These are phyloP conservation scores for Sistotremastrum niveocremeum DNA, from an alignment of 768 basidiomycete species.

Conservation along the genomic window DNA sequence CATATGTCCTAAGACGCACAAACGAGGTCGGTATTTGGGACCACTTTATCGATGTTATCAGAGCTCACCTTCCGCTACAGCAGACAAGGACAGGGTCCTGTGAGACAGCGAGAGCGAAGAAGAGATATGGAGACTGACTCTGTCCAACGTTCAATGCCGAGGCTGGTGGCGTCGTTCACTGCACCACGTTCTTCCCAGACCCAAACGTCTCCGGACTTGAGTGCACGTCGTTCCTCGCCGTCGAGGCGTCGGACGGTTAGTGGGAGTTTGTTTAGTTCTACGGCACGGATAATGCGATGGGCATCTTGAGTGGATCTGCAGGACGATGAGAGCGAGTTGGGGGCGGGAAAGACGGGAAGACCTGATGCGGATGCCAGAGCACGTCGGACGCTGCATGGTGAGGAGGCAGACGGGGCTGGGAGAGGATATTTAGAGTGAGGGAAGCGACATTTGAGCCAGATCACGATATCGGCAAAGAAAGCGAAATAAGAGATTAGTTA, in stretches of 20 bases:
- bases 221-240: conserved; percentile 58
- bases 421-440: conserved; percentile 6
- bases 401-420: conserved; percentile 7
- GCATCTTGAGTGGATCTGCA: conserved; percentile 42
- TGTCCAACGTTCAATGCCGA: conserved; percentile 74
- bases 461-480: too few relatives aligned
- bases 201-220: conserved; percentile 59
- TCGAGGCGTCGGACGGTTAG: conserved; percentile 63
- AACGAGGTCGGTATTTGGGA: too few relatives aligned
- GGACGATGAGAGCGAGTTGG: neutral
- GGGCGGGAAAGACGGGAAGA: neutral
- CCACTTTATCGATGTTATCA: neutral
- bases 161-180: conserved; percentile 49
- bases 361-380: conserved; percentile 47
- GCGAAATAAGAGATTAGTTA: too few relatives aligned
- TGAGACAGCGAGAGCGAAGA: too few relatives aligned
- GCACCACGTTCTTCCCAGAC: conserved; percentile 77
- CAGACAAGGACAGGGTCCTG: neutral
- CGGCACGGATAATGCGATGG: conserved; percentile 63
- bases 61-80: conserved; percentile 29
- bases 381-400: conserved; percentile 57
- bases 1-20: too few relatives aligned
- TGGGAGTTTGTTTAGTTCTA: conserved; percentile 39
- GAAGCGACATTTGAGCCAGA: too few relatives aligned
- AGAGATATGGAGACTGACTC: conserved; percentile 18